Conservation (phyloP, 1,139 yeast genomes). For the Debaryomyces singareniensis region DNA sequence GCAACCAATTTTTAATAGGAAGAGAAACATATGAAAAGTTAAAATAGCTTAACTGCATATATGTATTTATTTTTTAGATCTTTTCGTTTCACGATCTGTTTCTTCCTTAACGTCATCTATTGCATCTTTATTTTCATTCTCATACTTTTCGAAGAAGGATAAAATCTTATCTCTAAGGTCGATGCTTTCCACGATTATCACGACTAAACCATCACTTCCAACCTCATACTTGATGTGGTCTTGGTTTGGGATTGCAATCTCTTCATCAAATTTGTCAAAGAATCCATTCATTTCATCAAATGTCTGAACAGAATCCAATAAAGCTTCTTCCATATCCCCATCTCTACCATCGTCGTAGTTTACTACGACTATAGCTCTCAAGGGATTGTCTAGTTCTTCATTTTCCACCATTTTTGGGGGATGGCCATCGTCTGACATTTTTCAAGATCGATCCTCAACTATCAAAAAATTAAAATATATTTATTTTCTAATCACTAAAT, state of each 20-base stretch:
- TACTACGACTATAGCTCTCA: slow-evolving; percentile 34
- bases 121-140: slow-evolving; percentile 7
- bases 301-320: slow-evolving; percentile 39
- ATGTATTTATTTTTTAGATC: slow-evolving; percentile 4
- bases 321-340: slow-evolving; percentile 50
- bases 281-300: slow-evolving; percentile 49
- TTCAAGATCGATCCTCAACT: too few relatives aligned
- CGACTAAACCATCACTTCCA: slow-evolving; percentile 66
- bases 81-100: slow-evolving; percentile 7
- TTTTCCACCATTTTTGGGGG: slow-evolving; percentile 13
- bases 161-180: slow-evolving; percentile 26
- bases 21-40: too few relatives aligned
- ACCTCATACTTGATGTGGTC: slow-evolving; percentile 65
- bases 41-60: too few relatives aligned
- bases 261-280: slow-evolving; percentile 57
- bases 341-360: slow-evolving; percentile 30
- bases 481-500: too few relatives aligned
- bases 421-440: too few relatives aligned
- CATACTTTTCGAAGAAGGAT: slow-evolving; percentile 31
- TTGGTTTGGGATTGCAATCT: slow-evolving; percentile 59
- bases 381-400: slow-evolving; percentile 37
- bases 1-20: too few relatives aligned
- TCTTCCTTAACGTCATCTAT: slow-evolving; percentile 5
- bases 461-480: too few relatives aligned
- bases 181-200: slow-evolving; percentile 43